Evolutionary conservation across 2,329 filamentous ascomycete genomes (phyloP), one percentile per base, ranked within the genome.

Genomic region (Parascedosporium putredinis): DNA sequence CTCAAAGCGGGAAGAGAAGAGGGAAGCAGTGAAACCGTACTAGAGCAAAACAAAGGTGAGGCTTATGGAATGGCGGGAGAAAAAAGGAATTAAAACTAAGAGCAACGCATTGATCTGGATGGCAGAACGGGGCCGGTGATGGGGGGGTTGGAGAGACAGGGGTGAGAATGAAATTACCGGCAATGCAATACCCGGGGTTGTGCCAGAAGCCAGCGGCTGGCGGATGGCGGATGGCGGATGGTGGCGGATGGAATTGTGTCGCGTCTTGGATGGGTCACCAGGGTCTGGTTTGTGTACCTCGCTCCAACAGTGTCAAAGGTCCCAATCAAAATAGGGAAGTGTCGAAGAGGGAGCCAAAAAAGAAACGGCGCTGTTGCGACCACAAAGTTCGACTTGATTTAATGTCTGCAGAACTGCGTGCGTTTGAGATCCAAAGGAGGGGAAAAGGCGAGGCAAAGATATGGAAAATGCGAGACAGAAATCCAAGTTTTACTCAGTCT

Each of bases 101-200:
- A 40, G n/a, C 36, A 40, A 23, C 22, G 18, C 18, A n/a, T 40
- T 22, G n/a, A n/a, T n/a, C 22, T 9, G 36, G 36, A 12, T 20
- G 18, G n/a, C 36, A 40, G 18, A n/a, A 22, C 8, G 18, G 36
- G 36, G 18, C 22, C 36, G 10, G 36, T 40, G 36, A 40, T 40
- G 36, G 36, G 36, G 36, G n/a, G n/a, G n/a, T n/a, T n/a, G n/a
- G n/a, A n/a, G 18, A n/a, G 36, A 20, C 18, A 3, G 22, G 36
- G 36, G 36, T 10, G 36, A n/a, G n/a, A n/a, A n/a, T n/a, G n/a
- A 40, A 40, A 40, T 40, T 40, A 40, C 36, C 36, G 36, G 36
- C n/a, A 40, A 40, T 40, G 36, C 36, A 40, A 40, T 40, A 40
- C 22, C 36, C 36, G 36, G 36, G 36, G 36, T 40, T 14, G 33